These are phyloP conservation scores for Lipomyces sp. DNA, from an alignment of 805 yeast species.

Conservation along the genomic window DNA sequence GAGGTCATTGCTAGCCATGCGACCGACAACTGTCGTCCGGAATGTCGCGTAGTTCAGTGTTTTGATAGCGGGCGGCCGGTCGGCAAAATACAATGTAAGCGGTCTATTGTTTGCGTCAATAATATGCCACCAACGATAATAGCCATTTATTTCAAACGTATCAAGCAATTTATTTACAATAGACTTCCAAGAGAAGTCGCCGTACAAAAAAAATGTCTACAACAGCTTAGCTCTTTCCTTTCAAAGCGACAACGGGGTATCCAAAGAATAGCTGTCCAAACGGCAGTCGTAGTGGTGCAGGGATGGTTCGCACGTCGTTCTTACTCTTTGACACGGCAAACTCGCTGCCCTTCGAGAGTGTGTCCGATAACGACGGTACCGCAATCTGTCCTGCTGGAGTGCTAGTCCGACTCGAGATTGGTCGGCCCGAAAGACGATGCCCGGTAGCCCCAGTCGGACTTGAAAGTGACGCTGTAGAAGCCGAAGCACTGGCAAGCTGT, in stretches of 20 bases:
- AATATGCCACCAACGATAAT: not conserved
- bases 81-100: no score
- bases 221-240: constrained; percentile 8
- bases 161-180: not conserved
- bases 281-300: constrained; percentile 75
- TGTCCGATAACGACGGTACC: constrained; percentile 31
- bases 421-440: constrained; percentile 30
- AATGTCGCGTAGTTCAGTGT: no score
- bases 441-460: constrained; percentile 19
- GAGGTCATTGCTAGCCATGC: no score
- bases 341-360: constrained; percentile 32
- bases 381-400: constrained; percentile 13
- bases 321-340: constrained; percentile 34
- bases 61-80: no score
- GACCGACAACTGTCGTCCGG: no score
- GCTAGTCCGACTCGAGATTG: constrained; percentile 13
- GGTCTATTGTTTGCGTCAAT: no score
- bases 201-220: not conserved
- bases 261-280: constrained; percentile 92
- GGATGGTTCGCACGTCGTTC: constrained; percentile 42
- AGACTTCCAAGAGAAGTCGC: not conserved
- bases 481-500: constrained; percentile 55
- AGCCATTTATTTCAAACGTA: not conserved
- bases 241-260: constrained; percentile 57
- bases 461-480: constrained; percentile 18